phyloP scores from a whole-genome alignment of 495 filamentous ascomycete species.

The Trichoderma reesei region DNA sequence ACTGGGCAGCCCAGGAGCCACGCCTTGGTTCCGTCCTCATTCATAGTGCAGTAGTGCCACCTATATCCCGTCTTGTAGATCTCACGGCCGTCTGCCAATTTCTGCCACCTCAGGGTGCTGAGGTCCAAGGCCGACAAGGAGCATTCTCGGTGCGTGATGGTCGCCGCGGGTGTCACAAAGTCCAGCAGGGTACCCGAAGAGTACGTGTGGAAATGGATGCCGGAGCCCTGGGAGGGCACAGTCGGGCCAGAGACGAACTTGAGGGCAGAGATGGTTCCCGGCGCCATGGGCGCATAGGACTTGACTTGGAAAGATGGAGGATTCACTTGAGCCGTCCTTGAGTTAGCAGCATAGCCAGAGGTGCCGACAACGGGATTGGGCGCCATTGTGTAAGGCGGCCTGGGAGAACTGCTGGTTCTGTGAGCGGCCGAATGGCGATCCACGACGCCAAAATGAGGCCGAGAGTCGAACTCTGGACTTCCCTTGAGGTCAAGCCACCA shows the following conservation, averaged over 20 bases:
- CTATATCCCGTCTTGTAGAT: constrained; percentile 79
- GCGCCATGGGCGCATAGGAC: constrained; percentile 56
- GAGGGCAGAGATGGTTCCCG: constrained; percentile 80
- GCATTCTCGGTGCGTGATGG: constrained; percentile 73
- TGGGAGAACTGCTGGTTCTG: constrained; percentile 28
- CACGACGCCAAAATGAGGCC: constrained; percentile 58
- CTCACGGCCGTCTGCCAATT: constrained; percentile 83
- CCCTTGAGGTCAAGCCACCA: constrained; percentile 95
- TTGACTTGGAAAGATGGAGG: constrained; percentile 57
- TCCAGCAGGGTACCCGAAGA: constrained; percentile 88
- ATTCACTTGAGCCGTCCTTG: constrained; percentile 73
- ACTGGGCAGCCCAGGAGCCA: constrained; percentile 91
- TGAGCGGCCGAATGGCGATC: constrained; percentile 28
- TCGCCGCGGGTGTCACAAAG: constrained; percentile 84
- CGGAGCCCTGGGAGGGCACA: constrained; percentile 77
- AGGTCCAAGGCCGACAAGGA: constrained; percentile 83
- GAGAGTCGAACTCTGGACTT: constrained; percentile 70
- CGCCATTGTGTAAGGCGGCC: constrained; percentile 30
- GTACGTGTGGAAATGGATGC: constrained; percentile 89
- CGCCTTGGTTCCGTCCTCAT: constrained; percentile 85
- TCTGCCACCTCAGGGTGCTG: constrained; percentile 80
- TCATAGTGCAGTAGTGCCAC: constrained; percentile 96
- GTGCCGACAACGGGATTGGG: constrained; percentile 41
- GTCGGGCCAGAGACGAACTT: constrained; percentile 83
- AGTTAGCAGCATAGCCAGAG: constrained; percentile 80